phyloP scores from a whole-genome alignment of 2,329 filamentous ascomycete species.

The Pestalotiopsis sp. region DNA sequence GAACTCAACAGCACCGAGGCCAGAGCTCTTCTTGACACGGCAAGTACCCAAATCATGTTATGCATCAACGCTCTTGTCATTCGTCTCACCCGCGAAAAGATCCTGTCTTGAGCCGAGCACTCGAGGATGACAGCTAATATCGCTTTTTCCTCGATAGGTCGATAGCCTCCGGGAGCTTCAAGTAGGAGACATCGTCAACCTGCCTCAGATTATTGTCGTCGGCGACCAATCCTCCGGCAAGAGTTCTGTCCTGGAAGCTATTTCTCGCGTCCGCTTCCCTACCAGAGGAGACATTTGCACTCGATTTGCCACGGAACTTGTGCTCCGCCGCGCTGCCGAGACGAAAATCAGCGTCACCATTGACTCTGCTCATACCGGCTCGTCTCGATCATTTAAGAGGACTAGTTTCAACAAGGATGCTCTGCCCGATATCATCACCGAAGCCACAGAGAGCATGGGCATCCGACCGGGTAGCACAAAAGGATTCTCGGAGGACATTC shows the following conservation, averaged over 20 bases:
- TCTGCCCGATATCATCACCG: constrained; percentile 51
- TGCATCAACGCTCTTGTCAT: not conserved
- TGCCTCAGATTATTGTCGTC: constrained; percentile 60
- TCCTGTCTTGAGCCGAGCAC: too few relatives aligned
- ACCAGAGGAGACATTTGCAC: constrained; percentile 60
- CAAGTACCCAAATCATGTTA: not conserved
- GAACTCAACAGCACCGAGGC: not conserved
- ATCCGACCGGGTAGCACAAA: constrained; percentile 28
- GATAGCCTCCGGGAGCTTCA: constrained; percentile 8
- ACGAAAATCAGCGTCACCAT: constrained; percentile 47
- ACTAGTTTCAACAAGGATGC: constrained; percentile 39
- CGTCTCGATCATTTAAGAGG: constrained; percentile 34
- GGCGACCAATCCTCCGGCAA: constrained; percentile 66
- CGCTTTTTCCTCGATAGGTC: not conserved
- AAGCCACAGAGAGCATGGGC: constrained; percentile 55
- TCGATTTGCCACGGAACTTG: constrained; percentile 62
- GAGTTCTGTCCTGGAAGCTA: constrained; percentile 66
- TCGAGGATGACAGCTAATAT: not conserved
- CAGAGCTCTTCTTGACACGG: not conserved
- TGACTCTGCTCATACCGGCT: not conserved
- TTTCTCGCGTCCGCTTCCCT: constrained; percentile 63
- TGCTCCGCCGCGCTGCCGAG: constrained; percentile 45
- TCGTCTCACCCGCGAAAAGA: too few relatives aligned
- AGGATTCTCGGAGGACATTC: constrained; percentile 47
- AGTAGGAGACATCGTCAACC: constrained; percentile 37